Percentiles rank a stretch among this genome's conserved stretches.
phyloP scores from a whole-genome alignment of 495 filamentous ascomycete species.

The Penicillium paxilli region DNA sequence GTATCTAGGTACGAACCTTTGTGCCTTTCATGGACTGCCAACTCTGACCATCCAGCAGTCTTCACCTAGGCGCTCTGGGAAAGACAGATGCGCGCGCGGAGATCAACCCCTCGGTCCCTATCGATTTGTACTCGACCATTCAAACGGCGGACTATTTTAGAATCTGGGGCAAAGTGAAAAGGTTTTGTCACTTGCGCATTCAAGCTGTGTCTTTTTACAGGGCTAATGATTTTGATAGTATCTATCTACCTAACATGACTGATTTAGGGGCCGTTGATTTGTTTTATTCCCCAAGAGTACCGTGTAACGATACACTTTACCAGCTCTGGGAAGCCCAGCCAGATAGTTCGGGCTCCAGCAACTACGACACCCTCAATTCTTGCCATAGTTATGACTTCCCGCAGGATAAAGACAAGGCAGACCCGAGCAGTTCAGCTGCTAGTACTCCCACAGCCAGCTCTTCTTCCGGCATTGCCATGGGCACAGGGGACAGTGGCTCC shows the following conservation, averaged over 20 bases:
- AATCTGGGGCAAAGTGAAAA: neutral
- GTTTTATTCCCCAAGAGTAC: neutral
- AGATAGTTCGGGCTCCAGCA: neutral
- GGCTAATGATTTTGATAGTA: neutral
- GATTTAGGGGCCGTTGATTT: neutral
- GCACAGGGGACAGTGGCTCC: no score
- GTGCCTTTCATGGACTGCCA: neutral
- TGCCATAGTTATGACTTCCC: neutral
- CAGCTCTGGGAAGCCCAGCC: neutral
- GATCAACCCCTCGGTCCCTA: neutral
- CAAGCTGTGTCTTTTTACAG: neutral
- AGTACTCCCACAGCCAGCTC: no score
- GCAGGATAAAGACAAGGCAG: neutral
- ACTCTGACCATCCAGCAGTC: neutral
- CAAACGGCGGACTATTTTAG: neutral
- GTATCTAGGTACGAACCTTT: neutral
- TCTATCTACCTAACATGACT: neutral
- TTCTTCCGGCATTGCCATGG: no score
- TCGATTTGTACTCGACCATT: neutral
- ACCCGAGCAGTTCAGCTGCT: neutral
- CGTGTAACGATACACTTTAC: constrained; percentile 3
- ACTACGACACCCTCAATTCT: neutral
- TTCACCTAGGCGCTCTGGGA: neutral
- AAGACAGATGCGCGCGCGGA: neutral
- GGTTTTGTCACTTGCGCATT: neutral